Evolutionary conservation across 2,329 filamentous ascomycete genomes (phyloP), one percentile per base, ranked within the genome.

Genomic region (Alternaria alternata): DNA sequence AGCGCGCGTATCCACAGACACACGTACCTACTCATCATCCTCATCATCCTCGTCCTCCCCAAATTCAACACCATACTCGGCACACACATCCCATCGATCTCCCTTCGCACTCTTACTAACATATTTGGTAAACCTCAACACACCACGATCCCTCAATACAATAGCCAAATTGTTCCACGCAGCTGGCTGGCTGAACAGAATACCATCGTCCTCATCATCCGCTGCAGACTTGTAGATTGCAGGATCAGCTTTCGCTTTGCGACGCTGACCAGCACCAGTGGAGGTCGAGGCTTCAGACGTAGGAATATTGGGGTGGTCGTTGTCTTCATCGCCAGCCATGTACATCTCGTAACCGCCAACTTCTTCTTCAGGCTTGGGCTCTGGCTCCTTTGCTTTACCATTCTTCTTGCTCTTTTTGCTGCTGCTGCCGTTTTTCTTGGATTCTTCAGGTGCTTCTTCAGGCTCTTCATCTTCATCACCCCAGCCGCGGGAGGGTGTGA

Each of bases 121-220:
- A 78, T 98, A 99, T 83, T 98, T 99, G 73, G 98, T 93, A 76
- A 99, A 99, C 77, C 92, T 90, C 74, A 99, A 83, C 14, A 91
- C 90, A 14, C 92, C 94, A 67, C 87, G 88, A 76, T 99, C 95
- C 59, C 95, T 87, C 68, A 98, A 82, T 32, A 98, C 95, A 66
- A 99, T 88, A 65, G 90, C 93, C 82, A 99, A 85, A 65, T 91
- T 92, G 79, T 98, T 98, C 95, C 95, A 99, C 7, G 83, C 82
- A 2, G 89, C 88, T 0, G 88, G 84, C 70, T 88, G 89, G 47
- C 86, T 88, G 75, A 92, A 91, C 34, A 92, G 78, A 52, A 91
- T 87, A 0, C 88, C 88, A 67, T 91, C 89, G 59, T 97, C 94
- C 54, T 96, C 94, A 41, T 88, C 86, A 14, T 82, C 82, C 1